Conservation (phyloP, 352 stramenopile genomes). For the Pythium aphanidermatum region DNA sequence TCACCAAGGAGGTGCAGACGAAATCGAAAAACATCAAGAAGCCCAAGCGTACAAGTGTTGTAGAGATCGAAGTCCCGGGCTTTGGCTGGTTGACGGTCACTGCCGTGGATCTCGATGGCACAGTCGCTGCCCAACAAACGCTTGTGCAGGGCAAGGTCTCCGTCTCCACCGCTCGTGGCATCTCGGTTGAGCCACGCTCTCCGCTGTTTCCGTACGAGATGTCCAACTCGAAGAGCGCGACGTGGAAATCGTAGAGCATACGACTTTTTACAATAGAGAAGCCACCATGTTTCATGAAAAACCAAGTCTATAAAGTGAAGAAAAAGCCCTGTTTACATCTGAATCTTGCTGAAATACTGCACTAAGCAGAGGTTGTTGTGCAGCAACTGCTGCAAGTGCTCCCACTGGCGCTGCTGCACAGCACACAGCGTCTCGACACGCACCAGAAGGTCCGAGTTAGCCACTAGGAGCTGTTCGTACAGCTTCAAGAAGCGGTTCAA, state of each 20-base stretch:
- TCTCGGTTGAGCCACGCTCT: slow-evolving; percentile 45
- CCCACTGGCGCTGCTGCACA: slow-evolving; percentile 71
- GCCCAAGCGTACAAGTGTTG: slow-evolving; percentile 69
- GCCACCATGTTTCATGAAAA: too few species aligned
- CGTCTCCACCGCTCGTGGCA: slow-evolving; percentile 53
- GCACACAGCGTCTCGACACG: slow-evolving; percentile 48
- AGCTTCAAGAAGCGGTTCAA: slow-evolving; percentile 85
- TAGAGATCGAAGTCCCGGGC: slow-evolving; percentile 71
- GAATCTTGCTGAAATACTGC: slow-evolving; percentile 85
- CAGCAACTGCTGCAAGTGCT: slow-evolving; percentile 72
- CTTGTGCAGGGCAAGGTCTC: slow-evolving; percentile 54
- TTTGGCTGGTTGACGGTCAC: slow-evolving; percentile 81
- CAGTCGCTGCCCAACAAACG: slow-evolving; percentile 50
- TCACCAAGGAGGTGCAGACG: slow-evolving; percentile 46
- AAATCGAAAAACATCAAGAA: slow-evolving; percentile 75
- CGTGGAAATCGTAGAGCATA: slow-evolving; percentile 60
- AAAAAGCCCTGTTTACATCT: slow-evolving; percentile 76
- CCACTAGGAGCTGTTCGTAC: slow-evolving; percentile 68
- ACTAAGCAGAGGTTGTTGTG: slow-evolving; percentile 85
- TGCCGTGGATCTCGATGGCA: slow-evolving; percentile 76
- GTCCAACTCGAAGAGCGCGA: slow-evolving; percentile 64
- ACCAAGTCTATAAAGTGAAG: too few species aligned
- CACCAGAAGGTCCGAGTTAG: slow-evolving; percentile 39
- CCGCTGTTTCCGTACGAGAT: slow-evolving; percentile 80
- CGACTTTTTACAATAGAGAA: not conserved